These are phyloP conservation scores for Digitaria exilis DNA, from an alignment of 202 grass and related monocot species.

Conservation along the genomic window DNA sequence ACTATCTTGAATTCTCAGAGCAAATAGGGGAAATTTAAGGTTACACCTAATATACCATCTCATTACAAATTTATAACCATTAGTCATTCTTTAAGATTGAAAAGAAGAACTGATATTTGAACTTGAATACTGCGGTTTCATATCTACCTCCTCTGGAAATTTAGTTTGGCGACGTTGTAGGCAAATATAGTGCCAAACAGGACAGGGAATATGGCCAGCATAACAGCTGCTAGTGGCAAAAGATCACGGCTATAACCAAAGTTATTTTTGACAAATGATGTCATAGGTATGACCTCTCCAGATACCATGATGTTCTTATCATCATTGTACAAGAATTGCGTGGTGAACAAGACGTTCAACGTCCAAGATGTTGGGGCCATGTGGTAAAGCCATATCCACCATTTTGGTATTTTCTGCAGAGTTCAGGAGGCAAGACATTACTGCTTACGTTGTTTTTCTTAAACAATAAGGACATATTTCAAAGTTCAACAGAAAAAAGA, in stretches of 20 bases:
- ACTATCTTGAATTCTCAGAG: not conserved
- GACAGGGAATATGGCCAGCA: conserved; percentile 24
- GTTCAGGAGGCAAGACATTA: not conserved
- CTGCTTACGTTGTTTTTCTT: not conserved
- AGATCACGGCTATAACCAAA: conserved; percentile 45
- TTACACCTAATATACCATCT: not conserved
- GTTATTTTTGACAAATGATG: conserved; percentile 42
- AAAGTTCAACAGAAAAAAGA: not conserved
- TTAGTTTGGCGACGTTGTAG: conserved; percentile 36
- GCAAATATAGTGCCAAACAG: conserved; percentile 31
- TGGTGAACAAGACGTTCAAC: conserved; percentile 52
- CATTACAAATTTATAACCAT: not conserved
- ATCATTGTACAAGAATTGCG: conserved; percentile 43
- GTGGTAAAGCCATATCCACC: conserved; percentile 72
- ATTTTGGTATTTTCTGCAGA: conserved; percentile 58
- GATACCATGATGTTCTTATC: conserved; percentile 21
- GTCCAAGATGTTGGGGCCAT: conserved; percentile 52
- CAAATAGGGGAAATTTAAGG: not conserved
- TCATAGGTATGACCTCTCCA: conserved; percentile 46
- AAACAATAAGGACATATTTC: not conserved
- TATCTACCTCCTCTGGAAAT: conserved; percentile 48
- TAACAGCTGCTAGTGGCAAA: conserved; percentile 42
- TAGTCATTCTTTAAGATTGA: not conserved
- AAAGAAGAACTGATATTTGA: not conserved
- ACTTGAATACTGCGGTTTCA: not conserved